Conservation (phyloP, 208 protist species). For the Trypanosoma scelopori region DNA sequence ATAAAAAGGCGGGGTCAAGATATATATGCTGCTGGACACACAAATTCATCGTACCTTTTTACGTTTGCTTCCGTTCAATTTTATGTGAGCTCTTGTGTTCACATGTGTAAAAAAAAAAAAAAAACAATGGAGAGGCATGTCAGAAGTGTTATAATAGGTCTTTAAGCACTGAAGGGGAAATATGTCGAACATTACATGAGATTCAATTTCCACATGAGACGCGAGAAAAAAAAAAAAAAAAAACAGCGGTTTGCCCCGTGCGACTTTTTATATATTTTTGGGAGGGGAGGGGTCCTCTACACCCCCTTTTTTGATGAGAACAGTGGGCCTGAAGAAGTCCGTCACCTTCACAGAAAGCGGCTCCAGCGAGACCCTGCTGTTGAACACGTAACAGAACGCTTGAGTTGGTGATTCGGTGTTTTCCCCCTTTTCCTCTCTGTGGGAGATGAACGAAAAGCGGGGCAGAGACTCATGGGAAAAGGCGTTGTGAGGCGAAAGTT, state of each 20-base stretch:
- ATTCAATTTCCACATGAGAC: too few species aligned
- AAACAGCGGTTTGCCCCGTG: too few species aligned
- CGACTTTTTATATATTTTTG: too few species aligned
- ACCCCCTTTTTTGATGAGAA: too few species aligned
- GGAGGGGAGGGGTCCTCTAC: too few species aligned
- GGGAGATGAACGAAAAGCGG: background rate
- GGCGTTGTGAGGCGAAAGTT: background rate
- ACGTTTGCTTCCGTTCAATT: background rate
- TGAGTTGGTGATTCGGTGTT: background rate
- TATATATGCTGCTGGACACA: too few species aligned
- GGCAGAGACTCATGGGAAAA: background rate
- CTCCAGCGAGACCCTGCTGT: background rate
- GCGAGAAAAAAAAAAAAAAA: too few species aligned
- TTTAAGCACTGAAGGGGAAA: too few species aligned
- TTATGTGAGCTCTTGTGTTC: background rate
- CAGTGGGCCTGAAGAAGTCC: background rate
- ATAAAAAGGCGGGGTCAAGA: too few species aligned
- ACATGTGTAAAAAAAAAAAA: background rate
- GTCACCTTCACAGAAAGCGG: background rate
- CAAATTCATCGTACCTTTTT: background rate
- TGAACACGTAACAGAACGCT: slow-evolving; percentile 1
- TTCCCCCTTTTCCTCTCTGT: background rate
- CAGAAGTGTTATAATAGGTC: background rate
- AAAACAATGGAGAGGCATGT: too few species aligned
- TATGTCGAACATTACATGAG: too few species aligned